Evolutionary conservation across 1,139 yeast genomes (phyloP), one percentile per base, ranked within the genome.

Genomic region (Suhomyces bolitotheri): DNA sequence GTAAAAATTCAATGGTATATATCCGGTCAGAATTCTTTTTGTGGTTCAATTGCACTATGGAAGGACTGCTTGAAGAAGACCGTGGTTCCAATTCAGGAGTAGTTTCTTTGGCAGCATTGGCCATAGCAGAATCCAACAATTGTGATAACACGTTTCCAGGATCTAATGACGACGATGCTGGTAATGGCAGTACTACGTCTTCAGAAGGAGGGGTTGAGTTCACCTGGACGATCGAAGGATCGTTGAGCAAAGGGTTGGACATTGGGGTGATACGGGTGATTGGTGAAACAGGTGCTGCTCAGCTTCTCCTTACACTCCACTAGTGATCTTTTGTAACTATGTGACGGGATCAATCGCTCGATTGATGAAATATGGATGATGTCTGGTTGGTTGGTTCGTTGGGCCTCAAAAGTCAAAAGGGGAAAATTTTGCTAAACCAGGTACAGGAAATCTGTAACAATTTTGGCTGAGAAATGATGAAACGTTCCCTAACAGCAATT

Each of bases 101-200:
- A 9, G 64, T 49, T 39, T 72, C 78, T 40, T 64, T 67, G 28
- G 76, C 76, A 8, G 78, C 77, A 27, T 73, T 69, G 20, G 75
- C 73, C 37, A 59, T 56, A 29, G 62, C 62, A 11, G 58, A 52
- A 43, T 58, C 61, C 31, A 70, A 56, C 27, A 70, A 53, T 44
- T 63, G 64, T n/a, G 73, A 63, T 31, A 70, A 62, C 3, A 67
- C 73, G 45, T 58, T 65, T 11, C 66, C 57, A 4, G 71, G 64
- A 22, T 57, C 64, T 21, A 58, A 43, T 25, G 44, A 41, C 7
- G 38, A 16, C 23, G 30, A 7, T n/a, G n/a, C n/a, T 12, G 39
- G 30, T 19, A 38, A 25, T 14, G 38, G 34, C 23, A 8, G 32
- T n/a, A 17, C 33, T 16, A 26, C 26, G 9, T 36, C 38, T 14